Percentiles rank a stretch among this genome's conserved stretches.
These are phyloP conservation scores for Trichoderma sp. DNA, from an alignment of 2,329 filamentous ascomycete genomes.

Conservation along the genomic window DNA sequence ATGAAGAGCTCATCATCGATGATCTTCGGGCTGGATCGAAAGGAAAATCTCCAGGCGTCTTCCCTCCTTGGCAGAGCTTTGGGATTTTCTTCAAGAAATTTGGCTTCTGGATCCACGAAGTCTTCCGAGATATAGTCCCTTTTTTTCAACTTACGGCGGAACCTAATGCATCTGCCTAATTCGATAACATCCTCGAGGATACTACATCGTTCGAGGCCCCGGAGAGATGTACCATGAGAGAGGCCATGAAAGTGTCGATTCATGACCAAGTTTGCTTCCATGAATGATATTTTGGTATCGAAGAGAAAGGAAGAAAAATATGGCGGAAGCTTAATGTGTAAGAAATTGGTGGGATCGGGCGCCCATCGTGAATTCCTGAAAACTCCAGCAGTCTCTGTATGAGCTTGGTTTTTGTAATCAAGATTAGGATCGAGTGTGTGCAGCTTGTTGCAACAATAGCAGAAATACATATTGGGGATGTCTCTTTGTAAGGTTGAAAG, in stretches of 20 bases:
- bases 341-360: neutral
- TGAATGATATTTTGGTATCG: neutral
- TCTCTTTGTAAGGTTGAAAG: neutral
- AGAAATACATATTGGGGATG: neutral
- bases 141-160: fast-evolving
- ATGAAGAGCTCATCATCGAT: neutral
- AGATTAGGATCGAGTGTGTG: neutral
- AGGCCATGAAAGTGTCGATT: neutral
- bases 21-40: neutral
- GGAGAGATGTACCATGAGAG: neutral
- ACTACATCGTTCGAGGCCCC: neutral
- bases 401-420: neutral
- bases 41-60: neutral
- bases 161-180: neutral
- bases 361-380: neutral
- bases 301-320: neutral
- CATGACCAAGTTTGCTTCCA: neutral
- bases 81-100: neutral
- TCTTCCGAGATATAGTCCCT: neutral
- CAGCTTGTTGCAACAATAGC: neutral
- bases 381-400: neutral
- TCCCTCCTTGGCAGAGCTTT: neutral
- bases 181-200: neutral
- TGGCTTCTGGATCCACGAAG: neutral
- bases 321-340: neutral